A percentile compares a stretch with the other conserved stretches of the same genome.
Evolutionary conservation across 169 alveolate species (phyloP).

Genomic region (Cryptosporidium viatorum): DNA sequence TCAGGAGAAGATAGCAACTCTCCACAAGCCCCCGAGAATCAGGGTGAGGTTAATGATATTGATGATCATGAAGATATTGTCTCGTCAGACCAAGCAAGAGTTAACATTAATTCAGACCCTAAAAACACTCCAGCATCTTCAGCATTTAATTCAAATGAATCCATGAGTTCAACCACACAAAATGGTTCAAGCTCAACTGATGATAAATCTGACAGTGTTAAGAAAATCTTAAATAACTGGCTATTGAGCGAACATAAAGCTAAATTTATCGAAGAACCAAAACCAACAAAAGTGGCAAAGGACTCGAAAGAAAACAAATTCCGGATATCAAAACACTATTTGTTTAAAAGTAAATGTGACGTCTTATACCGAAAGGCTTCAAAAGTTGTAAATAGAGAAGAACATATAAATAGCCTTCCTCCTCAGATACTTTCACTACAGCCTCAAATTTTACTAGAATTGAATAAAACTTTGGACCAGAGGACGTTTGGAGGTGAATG

Average conservation of each 20-base stretch:
- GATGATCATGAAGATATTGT: neutral
- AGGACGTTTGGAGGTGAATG: neutral
- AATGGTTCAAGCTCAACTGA: neutral
- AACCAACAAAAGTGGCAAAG: neutral
- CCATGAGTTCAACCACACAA: neutral
- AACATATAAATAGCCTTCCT: slow-evolving; percentile 8
- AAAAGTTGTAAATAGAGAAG: neutral
- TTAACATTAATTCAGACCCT: neutral
- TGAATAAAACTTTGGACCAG: slow-evolving; percentile 19
- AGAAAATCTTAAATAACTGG: neutral
- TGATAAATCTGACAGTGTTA: neutral
- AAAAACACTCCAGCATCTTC: neutral
- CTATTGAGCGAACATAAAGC: neutral
- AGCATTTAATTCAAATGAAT: neutral
- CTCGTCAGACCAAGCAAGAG: neutral
- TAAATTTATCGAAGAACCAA: neutral
- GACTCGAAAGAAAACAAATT: neutral
- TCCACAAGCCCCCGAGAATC: neutral
- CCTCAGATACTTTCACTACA: slow-evolving; percentile 13
- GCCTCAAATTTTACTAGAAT: slow-evolving; percentile 39
- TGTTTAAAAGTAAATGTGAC: neutral
- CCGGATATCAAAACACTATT: neutral
- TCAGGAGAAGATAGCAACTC: neutral
- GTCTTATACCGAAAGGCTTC: neutral
- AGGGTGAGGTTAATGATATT: neutral